Evolutionary conservation across 139 green algal species (phyloP).

Genomic region (Diplosphaera chodatii): DNA sequence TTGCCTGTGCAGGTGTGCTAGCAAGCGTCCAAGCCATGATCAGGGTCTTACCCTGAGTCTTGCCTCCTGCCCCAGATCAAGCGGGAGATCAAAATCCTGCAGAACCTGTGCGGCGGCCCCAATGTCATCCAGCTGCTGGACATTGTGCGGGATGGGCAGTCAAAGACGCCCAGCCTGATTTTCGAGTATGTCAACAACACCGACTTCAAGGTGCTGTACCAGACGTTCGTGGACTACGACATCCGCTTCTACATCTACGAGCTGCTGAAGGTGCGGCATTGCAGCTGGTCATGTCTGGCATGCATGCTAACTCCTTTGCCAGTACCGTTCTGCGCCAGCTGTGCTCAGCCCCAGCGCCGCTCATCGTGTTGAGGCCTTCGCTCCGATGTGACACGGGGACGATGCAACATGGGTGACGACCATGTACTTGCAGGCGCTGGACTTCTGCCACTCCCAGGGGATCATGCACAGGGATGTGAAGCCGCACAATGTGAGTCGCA

Average conservation of each 20-base stretch:
- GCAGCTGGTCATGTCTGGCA: too few species aligned
- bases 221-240: conserved; percentile 91
- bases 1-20: too few species aligned
- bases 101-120: conserved; percentile 89
- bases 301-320: too few species aligned
- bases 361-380: too few species aligned
- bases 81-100: conserved; percentile 97
- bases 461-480: conserved; percentile 89
- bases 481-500: conserved; percentile 68
- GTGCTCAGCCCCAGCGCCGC: too few species aligned
- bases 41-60: not conserved
- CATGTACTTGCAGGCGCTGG: conserved; percentile 82
- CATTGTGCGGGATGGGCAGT: conserved; percentile 87
- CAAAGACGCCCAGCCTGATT: conserved; percentile 90
- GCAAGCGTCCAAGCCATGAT: too few species aligned
- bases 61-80: conserved; percentile 65
- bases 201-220: conserved; percentile 94
- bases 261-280: conserved; percentile 71
- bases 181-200: conserved; percentile 98
- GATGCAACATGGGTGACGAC: too few species aligned
- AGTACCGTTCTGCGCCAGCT: too few species aligned
- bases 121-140: conserved; percentile 98
- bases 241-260: conserved; percentile 97
- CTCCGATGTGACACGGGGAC: too few species aligned
- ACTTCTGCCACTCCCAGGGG: conserved; percentile 89